phyloP scores from a whole-genome alignment of 1,139 yeast species.

The Saccharomyces hybrid region DNA sequence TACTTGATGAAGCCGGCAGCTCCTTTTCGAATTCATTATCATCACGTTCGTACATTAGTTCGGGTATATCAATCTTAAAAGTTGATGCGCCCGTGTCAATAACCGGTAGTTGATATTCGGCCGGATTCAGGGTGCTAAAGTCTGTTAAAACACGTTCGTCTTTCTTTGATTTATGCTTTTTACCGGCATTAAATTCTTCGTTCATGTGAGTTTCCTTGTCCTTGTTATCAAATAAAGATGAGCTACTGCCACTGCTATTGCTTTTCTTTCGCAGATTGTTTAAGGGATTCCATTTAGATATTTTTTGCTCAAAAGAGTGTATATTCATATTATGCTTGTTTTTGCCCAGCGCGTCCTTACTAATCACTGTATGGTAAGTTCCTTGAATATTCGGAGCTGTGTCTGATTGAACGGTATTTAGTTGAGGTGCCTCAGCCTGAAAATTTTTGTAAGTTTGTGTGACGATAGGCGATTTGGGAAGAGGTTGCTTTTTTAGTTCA shows the following conservation, averaged over 20 bases:
- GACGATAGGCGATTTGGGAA: conserved; percentile 8
- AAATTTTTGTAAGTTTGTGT: conserved; percentile 19
- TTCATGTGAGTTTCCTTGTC: background rate
- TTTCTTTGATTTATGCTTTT: conserved; percentile 4
- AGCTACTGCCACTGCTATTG: conserved; percentile 9
- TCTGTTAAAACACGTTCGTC: conserved; percentile 11
- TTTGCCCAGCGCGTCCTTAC: conserved; percentile 15
- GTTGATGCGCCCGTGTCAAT: conserved; percentile 23
- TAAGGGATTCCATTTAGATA: conserved; percentile 27
- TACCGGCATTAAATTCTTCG: background rate
- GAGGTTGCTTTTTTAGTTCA: background rate
- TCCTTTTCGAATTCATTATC: conserved; percentile 4
- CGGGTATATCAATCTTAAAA: conserved; percentile 23
- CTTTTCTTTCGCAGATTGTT: conserved; percentile 24
- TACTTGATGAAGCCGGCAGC: background rate
- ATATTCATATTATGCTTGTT: conserved; percentile 16
- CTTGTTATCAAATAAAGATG: background rate
- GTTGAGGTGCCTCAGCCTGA: conserved; percentile 15
- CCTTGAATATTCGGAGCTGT: conserved; percentile 3
- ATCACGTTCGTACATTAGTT: conserved; percentile 11
- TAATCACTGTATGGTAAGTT: conserved; percentile 24
- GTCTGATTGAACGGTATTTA: conserved; percentile 4
- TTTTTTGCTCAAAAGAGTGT: conserved; percentile 21
- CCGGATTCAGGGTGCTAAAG: conserved; percentile 12
- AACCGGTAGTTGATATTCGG: conserved; percentile 22